Base-by-base conservation (phyloP, 768 basidiomycete species). In the Boletus sensibilis region DNA sequence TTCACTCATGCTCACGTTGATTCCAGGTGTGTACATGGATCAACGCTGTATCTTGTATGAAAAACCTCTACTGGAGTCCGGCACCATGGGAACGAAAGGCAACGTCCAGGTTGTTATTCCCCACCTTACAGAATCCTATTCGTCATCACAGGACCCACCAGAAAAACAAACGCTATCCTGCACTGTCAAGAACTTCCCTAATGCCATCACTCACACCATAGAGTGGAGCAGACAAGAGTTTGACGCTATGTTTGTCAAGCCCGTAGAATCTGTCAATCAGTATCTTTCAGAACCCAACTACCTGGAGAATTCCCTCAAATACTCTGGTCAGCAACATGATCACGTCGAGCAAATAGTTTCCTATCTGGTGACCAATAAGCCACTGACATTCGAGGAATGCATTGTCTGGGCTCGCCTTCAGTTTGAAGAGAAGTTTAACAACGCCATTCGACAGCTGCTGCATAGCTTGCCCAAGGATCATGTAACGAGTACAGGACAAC, bases 181-280 rank as follows among this genome's bases (percentile, higher is more conserved):
- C 73, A 99, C 97, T 1, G 89, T 98, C 71, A 98, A 98, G 78
- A 98, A 92, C 75, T 99, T 98, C 83, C 97, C 97, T 11, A 95
- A 99, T 70, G 89, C 90, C 25, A 98, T 98, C 65, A 88, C 92
- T 62, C 97, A 99, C 75, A 97, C 94, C 8, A 99, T 99, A 57
- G 94, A 98, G 92, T 99, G 97, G 97, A 87, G 90, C 64, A 87
- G 94, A 63, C 85, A 87, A 65, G 90, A 92, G 60, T 98, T 99
- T 72, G 92, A 97, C 68, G 86, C 84, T 55, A 76, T 94, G 43
- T 99, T 98, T 66, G 90, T 97, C 64, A 94, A 96, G 70, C 97
- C 97, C 2, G 82, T 90, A 34, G 91, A 95, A 70, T 86, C 92
- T 43, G 94, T 92, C 71, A 99, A 99, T 73, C 84, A 94, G 29